Evolutionary conservation across 1,284 basidiomycete genomes (phyloP), one percentile per base, ranked within the genome.

Genomic region (Ustilago sp.): DNA sequence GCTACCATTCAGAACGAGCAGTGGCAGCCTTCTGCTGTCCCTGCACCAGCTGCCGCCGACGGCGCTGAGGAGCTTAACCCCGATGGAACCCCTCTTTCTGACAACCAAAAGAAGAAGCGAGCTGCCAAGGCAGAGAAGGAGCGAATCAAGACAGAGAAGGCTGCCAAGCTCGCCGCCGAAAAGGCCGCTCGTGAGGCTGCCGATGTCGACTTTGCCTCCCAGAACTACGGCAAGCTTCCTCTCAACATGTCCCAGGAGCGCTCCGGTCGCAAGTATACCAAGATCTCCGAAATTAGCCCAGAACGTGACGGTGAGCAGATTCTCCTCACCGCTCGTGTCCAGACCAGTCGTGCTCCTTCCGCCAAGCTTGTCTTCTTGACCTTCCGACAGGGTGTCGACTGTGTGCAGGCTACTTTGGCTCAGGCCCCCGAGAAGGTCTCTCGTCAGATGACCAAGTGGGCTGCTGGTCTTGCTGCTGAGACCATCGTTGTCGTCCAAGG

Each of bases 401-500:
- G 95, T 2, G 91, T 99, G 5, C 97, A 99, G 87, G 94, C 93
- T 47, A 88, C 98, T 17, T 88, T 98, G 55, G 88, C 90, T 47
- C 91, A 93, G 53, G 89, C 93, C 41, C 91, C 92, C 28, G 92
- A 92, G 68, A 92, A 92, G 79, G 90, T 99, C 17, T 98, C 94
- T 76, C 97, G 95, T 87, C 95, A 97, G 87, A 99, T 99, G 97
- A 90, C 94, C 63, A 98, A 96, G 87, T 99, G 93, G 92, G 91
- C 92, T 17, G 91, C 91, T 23, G 86, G 90, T 45, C 88, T 99
- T 57, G 89, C 92, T 41, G 89, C 91, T 76, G 97, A 99, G 88
- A 94, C 93, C 66, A 95, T 99, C 80, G 93, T 99, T 9, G 90
- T 95, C 38, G 92, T 98, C 9, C 92, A 97, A 87, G 91, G 91